These are phyloP conservation scores for Phytophthora lateralis DNA, from an alignment of 352 stramenopile species.

Conservation along the genomic window DNA sequence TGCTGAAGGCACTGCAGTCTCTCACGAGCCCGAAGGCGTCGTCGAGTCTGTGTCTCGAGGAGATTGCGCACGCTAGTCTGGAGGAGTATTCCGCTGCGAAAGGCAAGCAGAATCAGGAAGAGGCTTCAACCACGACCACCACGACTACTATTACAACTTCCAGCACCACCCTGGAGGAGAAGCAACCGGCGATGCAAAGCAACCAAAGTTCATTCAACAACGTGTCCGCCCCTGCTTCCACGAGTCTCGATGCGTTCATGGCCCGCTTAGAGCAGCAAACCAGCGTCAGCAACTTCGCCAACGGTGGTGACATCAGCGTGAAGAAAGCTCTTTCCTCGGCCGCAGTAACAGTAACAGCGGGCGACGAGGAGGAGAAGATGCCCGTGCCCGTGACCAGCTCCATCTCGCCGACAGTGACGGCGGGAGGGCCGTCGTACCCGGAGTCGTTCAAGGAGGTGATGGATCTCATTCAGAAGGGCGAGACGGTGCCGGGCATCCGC, in stretches of 20 bases:
- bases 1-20: conserved; percentile 67
- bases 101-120: conserved; percentile 29
- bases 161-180: conserved; percentile 19
- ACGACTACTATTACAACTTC: conserved; percentile 16
- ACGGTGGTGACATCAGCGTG: conserved; percentile 8
- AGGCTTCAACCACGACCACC: conserved; percentile 1
- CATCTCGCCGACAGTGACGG: conserved; percentile 23
- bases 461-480: conserved; percentile 75
- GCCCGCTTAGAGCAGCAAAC: conserved; percentile 55
- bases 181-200: conserved; percentile 13
- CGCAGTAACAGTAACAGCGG: background rate
- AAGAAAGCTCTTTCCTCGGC: conserved; percentile 18
- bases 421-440: conserved; percentile 52
- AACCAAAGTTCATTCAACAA: conserved; percentile 4
- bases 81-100: conserved; percentile 30
- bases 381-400: conserved; percentile 13
- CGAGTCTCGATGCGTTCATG: conserved; percentile 60
- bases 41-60: conserved; percentile 57
- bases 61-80: conserved; percentile 52
- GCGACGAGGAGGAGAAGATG: conserved; percentile 41
- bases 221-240: conserved; percentile 15
- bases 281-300: conserved; percentile 38
- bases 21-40: conserved; percentile 40
- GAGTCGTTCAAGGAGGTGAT: conserved; percentile 80
- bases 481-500: conserved; percentile 72